These are phyloP conservation scores for Solanum hybrid DNA, from an alignment of 305 asterid species.

Conservation along the genomic window DNA sequence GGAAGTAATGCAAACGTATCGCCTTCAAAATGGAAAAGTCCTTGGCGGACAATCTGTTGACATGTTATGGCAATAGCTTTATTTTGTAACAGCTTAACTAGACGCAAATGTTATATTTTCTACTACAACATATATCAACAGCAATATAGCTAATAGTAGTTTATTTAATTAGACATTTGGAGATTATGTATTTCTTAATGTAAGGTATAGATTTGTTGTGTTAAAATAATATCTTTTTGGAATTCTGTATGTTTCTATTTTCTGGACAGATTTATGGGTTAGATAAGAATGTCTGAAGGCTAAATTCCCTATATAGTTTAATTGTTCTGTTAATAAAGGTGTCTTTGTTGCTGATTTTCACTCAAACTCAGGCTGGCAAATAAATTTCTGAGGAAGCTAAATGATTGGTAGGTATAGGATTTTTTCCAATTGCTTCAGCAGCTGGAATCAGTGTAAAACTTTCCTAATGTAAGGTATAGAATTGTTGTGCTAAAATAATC, in stretches of 20 bases:
- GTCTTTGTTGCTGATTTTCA: not conserved
- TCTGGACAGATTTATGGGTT: not conserved
- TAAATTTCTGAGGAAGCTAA: not conserved
- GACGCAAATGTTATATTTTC: not conserved
- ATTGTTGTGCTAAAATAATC: not conserved
- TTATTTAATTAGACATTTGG: not conserved
- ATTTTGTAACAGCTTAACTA: not conserved
- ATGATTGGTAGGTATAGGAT: not conserved
- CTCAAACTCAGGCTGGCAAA: not conserved
- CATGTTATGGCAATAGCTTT: not conserved
- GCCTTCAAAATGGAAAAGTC: not conserved
- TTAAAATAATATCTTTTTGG: not conserved
- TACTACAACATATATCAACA: not conserved
- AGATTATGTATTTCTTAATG: not conserved
- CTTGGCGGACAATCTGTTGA: not conserved
- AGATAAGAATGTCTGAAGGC: not conserved
- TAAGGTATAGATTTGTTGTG: not conserved
- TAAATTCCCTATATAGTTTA: not conserved
- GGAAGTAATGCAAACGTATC: not conserved
- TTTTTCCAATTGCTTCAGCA: not conserved
- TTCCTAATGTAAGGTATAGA: not conserved
- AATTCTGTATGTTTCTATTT: not conserved
- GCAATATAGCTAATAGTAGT: not conserved
- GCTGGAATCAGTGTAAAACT: not conserved
- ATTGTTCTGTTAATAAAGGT: not conserved